Evolutionary conservation across 1,284 basidiomycete species (phyloP).

Genomic region (Pseudozyma sp.): DNA sequence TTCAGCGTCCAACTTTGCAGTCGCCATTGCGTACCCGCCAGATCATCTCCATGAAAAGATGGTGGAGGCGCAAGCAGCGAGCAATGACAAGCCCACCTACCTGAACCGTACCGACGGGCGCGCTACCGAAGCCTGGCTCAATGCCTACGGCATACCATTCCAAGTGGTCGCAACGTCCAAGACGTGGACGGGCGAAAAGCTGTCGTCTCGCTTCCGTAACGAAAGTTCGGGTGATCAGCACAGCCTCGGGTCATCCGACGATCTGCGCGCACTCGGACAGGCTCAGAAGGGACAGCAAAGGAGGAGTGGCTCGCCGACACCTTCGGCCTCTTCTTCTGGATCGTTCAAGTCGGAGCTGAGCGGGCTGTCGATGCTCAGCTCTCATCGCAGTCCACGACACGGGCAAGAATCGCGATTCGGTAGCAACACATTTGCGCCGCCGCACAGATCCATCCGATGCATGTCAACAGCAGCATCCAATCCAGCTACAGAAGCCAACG

Average conservation of each 20-base stretch:
- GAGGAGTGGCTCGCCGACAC: slow-evolving; percentile 23
- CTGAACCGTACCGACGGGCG: slow-evolving; percentile 37
- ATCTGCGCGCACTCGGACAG: slow-evolving; percentile 5
- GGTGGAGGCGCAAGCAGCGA: slow-evolving; percentile 16
- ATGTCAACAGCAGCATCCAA: slow-evolving; percentile 9
- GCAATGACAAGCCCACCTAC: slow-evolving; percentile 24
- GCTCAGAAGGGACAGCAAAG: slow-evolving; percentile 2
- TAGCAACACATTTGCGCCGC: slow-evolving; percentile 1
- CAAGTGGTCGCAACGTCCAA: slow-evolving; percentile 38
- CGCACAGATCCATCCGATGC: slow-evolving; percentile 4
- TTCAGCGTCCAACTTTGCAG: slow-evolving; percentile 19
- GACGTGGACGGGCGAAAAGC: slow-evolving; percentile 48
- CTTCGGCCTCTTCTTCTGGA: slow-evolving; percentile 19
- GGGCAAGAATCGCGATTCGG: slow-evolving; percentile 15
- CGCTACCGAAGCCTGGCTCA: slow-evolving; percentile 41
- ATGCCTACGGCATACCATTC: slow-evolving; percentile 27
- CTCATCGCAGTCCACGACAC: slow-evolving; percentile 22
- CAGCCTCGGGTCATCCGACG: slow-evolving; percentile 13
- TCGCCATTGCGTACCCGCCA: slow-evolving; percentile 41
- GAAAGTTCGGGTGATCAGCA: slow-evolving; percentile 6
- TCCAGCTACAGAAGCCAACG: background rate
- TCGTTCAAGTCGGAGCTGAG: slow-evolving; percentile 38
- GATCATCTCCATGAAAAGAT: slow-evolving; percentile 36
- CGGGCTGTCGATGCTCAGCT: slow-evolving; percentile 19
- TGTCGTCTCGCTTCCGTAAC: slow-evolving; percentile 16